These are phyloP conservation scores for Dictyostelium firmibasis DNA, from an alignment of 78 protist genomes.

Conservation along the genomic window DNA sequence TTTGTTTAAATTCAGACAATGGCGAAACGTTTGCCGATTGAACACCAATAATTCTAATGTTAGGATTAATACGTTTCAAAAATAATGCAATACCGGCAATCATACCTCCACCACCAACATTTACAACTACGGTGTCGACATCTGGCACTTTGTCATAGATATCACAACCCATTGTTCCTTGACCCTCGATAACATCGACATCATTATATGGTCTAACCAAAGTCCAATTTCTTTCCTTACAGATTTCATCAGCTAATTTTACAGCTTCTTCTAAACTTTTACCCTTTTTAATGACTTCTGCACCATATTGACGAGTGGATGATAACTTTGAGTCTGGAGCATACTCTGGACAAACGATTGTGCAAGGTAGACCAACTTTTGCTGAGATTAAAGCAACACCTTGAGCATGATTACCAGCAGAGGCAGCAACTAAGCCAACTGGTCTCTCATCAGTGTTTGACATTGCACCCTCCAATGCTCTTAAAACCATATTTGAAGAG, in stretches of 20 bases:
- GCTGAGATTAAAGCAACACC: conserved; percentile 85
- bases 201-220: conserved; percentile 84
- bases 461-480: conserved; percentile 66
- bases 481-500: conserved; percentile 78
- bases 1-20: conserved; percentile 75
- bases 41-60: conserved; percentile 88
- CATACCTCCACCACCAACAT: conserved; percentile 92
- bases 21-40: conserved; percentile 81
- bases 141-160: conserved; percentile 74
- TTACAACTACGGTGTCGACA: conserved; percentile 85
- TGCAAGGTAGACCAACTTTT: conserved; percentile 81
- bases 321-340: conserved; percentile 87
- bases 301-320: conserved; percentile 81
- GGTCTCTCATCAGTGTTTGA: conserved; percentile 51
- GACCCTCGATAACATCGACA: conserved; percentile 87
- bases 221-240: conserved; percentile 79
- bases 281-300: conserved; percentile 83
- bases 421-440: conserved; percentile 82
- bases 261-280: conserved; percentile 75
- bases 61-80: conserved; percentile 76
- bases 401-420: conserved; percentile 91
- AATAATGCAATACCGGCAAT: conserved; percentile 87
- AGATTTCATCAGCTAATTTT: conserved; percentile 53
- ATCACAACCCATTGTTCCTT: conserved; percentile 86
- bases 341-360: conserved; percentile 87